Evolutionary conservation across 2,329 filamentous ascomycete genomes (phyloP).

Genomic region (Emericellopsis cladophorae): DNA sequence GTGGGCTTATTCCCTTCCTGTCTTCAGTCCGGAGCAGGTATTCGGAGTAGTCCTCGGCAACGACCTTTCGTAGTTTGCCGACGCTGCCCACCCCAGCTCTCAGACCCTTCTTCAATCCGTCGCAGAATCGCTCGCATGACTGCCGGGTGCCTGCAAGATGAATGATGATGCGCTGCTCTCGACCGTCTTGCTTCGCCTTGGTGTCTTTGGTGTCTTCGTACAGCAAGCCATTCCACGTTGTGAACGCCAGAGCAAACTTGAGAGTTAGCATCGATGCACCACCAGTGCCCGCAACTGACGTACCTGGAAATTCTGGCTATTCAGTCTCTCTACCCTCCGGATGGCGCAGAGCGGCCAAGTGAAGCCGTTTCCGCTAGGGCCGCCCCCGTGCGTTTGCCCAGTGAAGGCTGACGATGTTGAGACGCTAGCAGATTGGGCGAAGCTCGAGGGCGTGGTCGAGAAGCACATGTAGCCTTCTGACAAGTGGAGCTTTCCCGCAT

Average conservation of each 20-base stretch:
- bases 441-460: conserved; percentile 84
- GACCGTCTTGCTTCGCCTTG: conserved; percentile 29
- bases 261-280: background rate
- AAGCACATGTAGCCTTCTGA: conserved; percentile 95
- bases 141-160: conserved; percentile 82
- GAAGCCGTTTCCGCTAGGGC: conserved; percentile 90
- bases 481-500: conserved; percentile 83
- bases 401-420: conserved; percentile 75
- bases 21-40: conserved; percentile 56
- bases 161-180: conserved; percentile 79
- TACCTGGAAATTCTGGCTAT: conserved; percentile 77
- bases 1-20: conserved; percentile 42
- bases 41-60: conserved; percentile 82
- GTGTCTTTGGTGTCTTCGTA: conserved; percentile 40
- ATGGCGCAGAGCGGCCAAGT: conserved; percentile 88
- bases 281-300: conserved; percentile 1
- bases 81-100: conserved; percentile 81
- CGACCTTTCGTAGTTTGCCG: conserved; percentile 68
- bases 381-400: conserved; percentile 83
- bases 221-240: conserved; percentile 76
- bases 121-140: conserved; percentile 90
- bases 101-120: conserved; percentile 83
- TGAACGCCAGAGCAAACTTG: conserved; percentile 82
- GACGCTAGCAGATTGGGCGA: conserved; percentile 66
- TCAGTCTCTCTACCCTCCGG: conserved; percentile 79